Evolutionary conservation across 2,329 filamentous ascomycete species (phyloP), one percentile per base, ranked within the genome.

Genomic region (Talaromyces sp.): DNA sequence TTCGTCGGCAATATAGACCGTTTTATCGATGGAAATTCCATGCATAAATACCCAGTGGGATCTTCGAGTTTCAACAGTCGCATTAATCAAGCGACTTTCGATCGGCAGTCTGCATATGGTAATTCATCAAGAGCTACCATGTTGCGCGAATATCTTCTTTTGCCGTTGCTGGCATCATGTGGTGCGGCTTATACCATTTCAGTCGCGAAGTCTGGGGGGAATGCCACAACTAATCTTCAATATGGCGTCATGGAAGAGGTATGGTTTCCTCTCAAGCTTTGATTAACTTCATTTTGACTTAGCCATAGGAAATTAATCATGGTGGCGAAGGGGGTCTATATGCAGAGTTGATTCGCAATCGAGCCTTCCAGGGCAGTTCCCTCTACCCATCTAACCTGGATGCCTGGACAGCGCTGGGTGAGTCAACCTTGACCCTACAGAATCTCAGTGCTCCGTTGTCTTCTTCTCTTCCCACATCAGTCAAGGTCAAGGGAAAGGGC

Each of bases 401-500:
- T 22, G 69, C 66, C 1, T 74, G 67, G 64, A 54, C 53, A n/a
- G 54, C 65, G 14, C 61, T 72, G 2, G 65, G 64, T 3, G 58
- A 54, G n/a, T 66, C 66, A 6, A 56, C 49, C 0, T 47, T 74
- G 4, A 56, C 66, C 7, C 65, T 80, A 19, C 68, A 77, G 49
- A 68, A 70, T 19, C 65, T 76, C 4, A 60, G 44, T 13, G 57
- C 72, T 39, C 77, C 77, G 1, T 66, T 80, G 0, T 80, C 77
- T 0, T 68, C 74, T 49, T 75, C 76, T 22, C 60, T 80, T 14
- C 75, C 74, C 1, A 73, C 71, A 0, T 77, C 73, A 0, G 62
- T 80, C 60, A 69, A 73, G 30, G 69, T 80, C 2, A 67, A 74
- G 32, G 71, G 72, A 57, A 58, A 66, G 27, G 76, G 77, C 3